Conservation (phyloP, 495 filamentous ascomycete genomes). For the Penicillium odoratum region DNA sequence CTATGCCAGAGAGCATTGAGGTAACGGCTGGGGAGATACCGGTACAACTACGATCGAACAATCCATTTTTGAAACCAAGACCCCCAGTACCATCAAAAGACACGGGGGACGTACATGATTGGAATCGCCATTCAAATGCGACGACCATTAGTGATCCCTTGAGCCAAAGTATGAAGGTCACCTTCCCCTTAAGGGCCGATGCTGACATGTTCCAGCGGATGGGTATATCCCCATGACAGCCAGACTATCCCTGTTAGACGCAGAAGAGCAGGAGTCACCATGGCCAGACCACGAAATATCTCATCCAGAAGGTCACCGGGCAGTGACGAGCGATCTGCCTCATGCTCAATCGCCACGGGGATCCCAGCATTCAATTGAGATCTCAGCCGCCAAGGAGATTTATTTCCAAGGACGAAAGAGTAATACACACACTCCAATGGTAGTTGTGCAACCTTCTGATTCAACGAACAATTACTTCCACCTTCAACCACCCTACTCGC, state of each 20-base stretch:
- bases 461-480: slow-evolving; percentile 1
- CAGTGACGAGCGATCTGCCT: not conserved
- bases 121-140: slow-evolving; percentile 26
- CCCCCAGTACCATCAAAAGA: slow-evolving; percentile 20
- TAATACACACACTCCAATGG: slow-evolving; percentile 21
- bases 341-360: slow-evolving; percentile 19
- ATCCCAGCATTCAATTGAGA: slow-evolving; percentile 25
- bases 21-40: slow-evolving; percentile 29
- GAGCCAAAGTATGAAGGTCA: slow-evolving; percentile 33
- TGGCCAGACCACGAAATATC: slow-evolving; percentile 11
- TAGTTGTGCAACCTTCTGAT: slow-evolving; percentile 16
- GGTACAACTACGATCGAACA: slow-evolving; percentile 44
- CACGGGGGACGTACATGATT: slow-evolving; percentile 26
- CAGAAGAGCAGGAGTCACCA: slow-evolving; percentile 21
- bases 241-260: slow-evolving; percentile 42
- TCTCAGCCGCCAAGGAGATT: slow-evolving; percentile 20
- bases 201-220: slow-evolving; percentile 29
- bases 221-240: slow-evolving; percentile 51
- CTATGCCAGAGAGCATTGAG: slow-evolving; percentile 9
- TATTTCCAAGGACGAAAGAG: slow-evolving; percentile 19
- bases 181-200: not conserved
- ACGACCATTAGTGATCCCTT: slow-evolving; percentile 28
- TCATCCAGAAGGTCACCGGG: slow-evolving; percentile 1
- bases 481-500: slow-evolving; percentile 12
- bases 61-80: slow-evolving; percentile 43